Conservation (phyloP, 768 basidiomycete species). For the Boletus barrowsii region DNA sequence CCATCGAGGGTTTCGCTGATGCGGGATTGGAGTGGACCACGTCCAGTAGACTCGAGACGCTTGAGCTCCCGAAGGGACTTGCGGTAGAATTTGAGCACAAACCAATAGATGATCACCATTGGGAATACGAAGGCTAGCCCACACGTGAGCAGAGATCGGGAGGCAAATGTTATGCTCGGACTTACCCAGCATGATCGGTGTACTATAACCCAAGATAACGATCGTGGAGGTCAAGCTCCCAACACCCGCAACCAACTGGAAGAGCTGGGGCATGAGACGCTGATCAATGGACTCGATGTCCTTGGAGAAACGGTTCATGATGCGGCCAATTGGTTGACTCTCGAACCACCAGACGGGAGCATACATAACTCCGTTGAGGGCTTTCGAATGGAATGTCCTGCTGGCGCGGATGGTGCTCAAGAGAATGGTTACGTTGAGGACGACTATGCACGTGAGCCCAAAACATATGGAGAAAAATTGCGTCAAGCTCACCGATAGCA, state of each 20-base stretch:
- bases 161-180: constrained; percentile 19
- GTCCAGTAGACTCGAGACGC: constrained; percentile 41
- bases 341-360: constrained; percentile 32
- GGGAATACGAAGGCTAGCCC: constrained; percentile 22
- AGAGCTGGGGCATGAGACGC: constrained; percentile 32
- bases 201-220: constrained; percentile 22
- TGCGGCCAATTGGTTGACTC: constrained; percentile 39
- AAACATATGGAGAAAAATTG: not conserved
- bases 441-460: constrained; percentile 14
- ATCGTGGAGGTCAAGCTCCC: constrained; percentile 25
- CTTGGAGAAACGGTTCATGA: constrained; percentile 48
- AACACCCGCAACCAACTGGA: constrained; percentile 23
- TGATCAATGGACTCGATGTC: constrained; percentile 40
- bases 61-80: constrained; percentile 48
- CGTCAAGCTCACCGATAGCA: constrained; percentile 14
- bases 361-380: constrained; percentile 21
- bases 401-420: constrained; percentile 28
- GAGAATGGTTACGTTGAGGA: constrained; percentile 25
- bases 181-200: constrained; percentile 36
- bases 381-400: constrained; percentile 24
- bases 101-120: constrained; percentile 34
- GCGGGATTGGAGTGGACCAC: constrained; percentile 48
- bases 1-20: constrained; percentile 52
- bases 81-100: constrained; percentile 47
- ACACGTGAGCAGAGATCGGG: constrained; percentile 17